Evolutionary conservation across 371 early-diverging fungal genomes (phyloP).

Genomic region (Parasitella parasitica): DNA sequence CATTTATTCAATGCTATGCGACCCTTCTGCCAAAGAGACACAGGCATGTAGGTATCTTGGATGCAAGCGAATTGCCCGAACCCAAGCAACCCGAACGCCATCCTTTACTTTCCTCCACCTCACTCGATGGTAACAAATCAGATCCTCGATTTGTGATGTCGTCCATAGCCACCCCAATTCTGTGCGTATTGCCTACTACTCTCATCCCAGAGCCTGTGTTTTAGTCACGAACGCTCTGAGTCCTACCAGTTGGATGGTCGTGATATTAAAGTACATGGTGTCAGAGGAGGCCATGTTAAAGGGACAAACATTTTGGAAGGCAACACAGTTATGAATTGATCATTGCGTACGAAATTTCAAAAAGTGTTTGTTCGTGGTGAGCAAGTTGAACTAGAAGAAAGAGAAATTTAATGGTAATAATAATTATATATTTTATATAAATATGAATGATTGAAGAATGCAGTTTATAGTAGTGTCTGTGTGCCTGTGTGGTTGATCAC

Average conservation of each 20-base stretch:
- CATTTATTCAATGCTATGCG: conserved; percentile 82
- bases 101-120: conserved; percentile 32
- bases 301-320: conserved; percentile 77
- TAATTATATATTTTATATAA: background rate
- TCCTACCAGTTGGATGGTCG: conserved; percentile 70
- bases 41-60: conserved; percentile 77
- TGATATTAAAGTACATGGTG: conserved; percentile 45
- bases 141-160: conserved; percentile 76
- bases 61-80: conserved; percentile 48
- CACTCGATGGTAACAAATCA: conserved; percentile 29
- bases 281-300: conserved; percentile 61
- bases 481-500: background rate
- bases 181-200: conserved; percentile 78
- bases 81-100: conserved; percentile 31
- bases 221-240: conserved; percentile 78
- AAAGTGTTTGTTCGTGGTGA: conserved; percentile 70
- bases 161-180: conserved; percentile 83
- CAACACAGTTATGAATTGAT: conserved; percentile 66
- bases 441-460: background rate
- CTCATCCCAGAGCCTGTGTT: conserved; percentile 73
- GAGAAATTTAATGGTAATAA: background rate
- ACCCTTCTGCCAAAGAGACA: conserved; percentile 81
- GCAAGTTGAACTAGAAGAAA: conserved; percentile 44
- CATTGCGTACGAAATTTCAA: conserved; percentile 76
- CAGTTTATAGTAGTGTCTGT: background rate